Percentiles rank a stretch among this genome's conserved stretches.
Evolutionary conservation across 108 stramenopile genomes (phyloP).

Genomic region (Stephanodiscus triporus): DNA sequence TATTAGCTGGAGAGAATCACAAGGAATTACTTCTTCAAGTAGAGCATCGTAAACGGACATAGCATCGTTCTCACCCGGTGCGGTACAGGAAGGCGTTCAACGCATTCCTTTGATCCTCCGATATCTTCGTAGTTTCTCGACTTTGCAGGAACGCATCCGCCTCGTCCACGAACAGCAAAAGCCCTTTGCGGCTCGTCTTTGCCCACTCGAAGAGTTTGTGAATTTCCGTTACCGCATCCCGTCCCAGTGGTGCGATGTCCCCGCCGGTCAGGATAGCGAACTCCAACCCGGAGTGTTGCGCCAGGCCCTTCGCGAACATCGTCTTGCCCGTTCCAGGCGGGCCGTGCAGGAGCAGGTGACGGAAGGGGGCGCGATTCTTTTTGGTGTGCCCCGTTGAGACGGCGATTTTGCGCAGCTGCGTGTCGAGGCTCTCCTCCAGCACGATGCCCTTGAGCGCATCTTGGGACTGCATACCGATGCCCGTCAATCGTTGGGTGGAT

Average conservation of each 20-base stretch:
- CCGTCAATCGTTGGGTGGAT: constrained; percentile 63
- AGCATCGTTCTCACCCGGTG: constrained; percentile 56
- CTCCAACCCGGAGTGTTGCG: constrained; percentile 95
- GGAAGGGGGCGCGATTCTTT: constrained; percentile 97
- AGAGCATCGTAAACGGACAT: not conserved
- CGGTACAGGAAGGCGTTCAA: constrained; percentile 98
- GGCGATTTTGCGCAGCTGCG: constrained; percentile 91
- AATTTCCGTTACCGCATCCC: constrained; percentile 98
- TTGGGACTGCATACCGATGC: constrained; percentile 66
- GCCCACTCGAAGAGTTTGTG: constrained; percentile 99
- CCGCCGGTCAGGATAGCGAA: constrained; percentile 99
- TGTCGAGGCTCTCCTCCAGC: constrained; percentile 82
- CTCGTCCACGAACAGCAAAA: constrained; percentile 98
- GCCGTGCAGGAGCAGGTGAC: constrained; percentile 97
- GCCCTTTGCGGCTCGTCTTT: constrained; percentile 90
- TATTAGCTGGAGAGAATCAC: not conserved
- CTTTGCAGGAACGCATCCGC: constrained; percentile 98
- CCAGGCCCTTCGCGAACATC: constrained; percentile 96
- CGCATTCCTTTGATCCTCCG: constrained; percentile 98
- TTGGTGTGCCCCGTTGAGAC: constrained; percentile 97
- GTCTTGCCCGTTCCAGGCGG: constrained; percentile 99
- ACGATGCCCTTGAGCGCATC: constrained; percentile 96
- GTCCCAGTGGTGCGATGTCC: constrained; percentile 97
- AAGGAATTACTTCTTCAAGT: too few species aligned
- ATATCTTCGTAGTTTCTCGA: constrained; percentile 89